A percentile compares a stretch with the other conserved stretches of the same genome.
phyloP scores from a whole-genome alignment of 2,329 filamentous ascomycete species.

The Clonostachys rosea region DNA sequence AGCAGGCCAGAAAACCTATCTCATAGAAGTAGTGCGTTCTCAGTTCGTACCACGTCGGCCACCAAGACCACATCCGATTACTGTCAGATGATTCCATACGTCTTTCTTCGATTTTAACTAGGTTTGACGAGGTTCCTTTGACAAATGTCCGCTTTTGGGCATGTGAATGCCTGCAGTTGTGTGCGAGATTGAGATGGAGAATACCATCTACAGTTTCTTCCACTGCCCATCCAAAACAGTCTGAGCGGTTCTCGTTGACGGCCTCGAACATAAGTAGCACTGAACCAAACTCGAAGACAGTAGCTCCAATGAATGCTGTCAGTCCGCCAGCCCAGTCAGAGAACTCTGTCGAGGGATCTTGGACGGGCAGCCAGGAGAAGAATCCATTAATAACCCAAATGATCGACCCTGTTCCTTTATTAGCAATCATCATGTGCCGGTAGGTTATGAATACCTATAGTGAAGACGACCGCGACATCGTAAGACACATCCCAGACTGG shows the following conservation, averaged over 20 bases:
- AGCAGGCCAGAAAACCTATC: conserved; percentile 57
- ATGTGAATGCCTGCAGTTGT: conserved; percentile 8
- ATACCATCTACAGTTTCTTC: conserved; percentile 22
- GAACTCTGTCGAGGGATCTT: conserved; percentile 27
- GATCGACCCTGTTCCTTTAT: conserved; percentile 3
- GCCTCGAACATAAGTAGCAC: conserved; percentile 55
- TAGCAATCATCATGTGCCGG: background rate
- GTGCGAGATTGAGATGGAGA: background rate
- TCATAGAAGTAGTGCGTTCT: conserved; percentile 55
- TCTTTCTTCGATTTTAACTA: background rate
- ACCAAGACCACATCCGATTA: conserved; percentile 47
- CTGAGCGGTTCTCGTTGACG: conserved; percentile 49
- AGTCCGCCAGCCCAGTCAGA: conserved; percentile 37
- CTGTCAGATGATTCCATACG: background rate
- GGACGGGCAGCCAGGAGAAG: conserved; percentile 57
- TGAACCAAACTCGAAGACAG: conserved; percentile 53
- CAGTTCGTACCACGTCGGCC: conserved; percentile 48
- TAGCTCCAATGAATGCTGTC: conserved; percentile 55
- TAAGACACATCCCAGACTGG: conserved; percentile 14
- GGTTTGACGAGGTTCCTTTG: background rate
- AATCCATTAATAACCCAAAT: conserved; percentile 19
- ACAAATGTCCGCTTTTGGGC: background rate
- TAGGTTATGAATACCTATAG: conserved; percentile 4
- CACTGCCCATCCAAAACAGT: conserved; percentile 58
- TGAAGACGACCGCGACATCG: conserved; percentile 10